Percentiles rank a stretch among this genome's conserved stretches.
phyloP scores from a whole-genome alignment of 257 asterid species.

The Nicotiana otophora region DNA sequence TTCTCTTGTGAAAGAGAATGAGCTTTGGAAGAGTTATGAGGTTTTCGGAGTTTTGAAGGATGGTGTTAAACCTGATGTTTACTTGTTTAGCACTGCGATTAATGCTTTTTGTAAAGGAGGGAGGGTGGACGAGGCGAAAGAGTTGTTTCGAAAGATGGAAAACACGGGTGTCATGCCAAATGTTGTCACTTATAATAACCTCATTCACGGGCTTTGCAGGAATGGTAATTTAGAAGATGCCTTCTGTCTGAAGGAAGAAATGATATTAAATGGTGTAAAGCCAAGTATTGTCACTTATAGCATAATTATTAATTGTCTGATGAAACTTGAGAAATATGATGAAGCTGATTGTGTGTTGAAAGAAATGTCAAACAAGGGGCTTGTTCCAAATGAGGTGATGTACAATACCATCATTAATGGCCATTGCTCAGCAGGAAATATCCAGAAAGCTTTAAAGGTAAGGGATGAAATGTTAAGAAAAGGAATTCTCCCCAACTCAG shows the following conservation, averaged over 20 bases:
- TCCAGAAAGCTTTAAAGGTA: conserved; percentile 42
- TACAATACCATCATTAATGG: conserved; percentile 75
- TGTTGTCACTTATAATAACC: conserved; percentile 68
- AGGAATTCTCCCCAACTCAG: conserved; percentile 51
- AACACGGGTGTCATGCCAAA: conserved; percentile 53
- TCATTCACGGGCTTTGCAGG: conserved; percentile 67
- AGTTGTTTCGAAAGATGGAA: conserved; percentile 59
- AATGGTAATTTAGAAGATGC: conserved; percentile 50
- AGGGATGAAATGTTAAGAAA: conserved; percentile 53
- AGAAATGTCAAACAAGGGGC: conserved; percentile 59
- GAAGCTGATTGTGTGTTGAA: conserved; percentile 53
- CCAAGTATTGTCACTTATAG: conserved; percentile 66
- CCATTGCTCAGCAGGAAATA: conserved; percentile 58
- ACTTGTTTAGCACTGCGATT: conserved; percentile 62
- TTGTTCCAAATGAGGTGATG: conserved; percentile 52
- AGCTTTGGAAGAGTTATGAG: conserved; percentile 50
- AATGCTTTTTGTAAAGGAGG: conserved; percentile 68
- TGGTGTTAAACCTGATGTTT: conserved; percentile 55
- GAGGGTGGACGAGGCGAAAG: conserved; percentile 45
- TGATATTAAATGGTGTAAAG: conserved; percentile 52
- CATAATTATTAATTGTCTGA: conserved; percentile 59
- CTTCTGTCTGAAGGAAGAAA: conserved; percentile 51
- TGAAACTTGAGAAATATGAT: conserved; percentile 49
- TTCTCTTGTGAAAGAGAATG: conserved; percentile 60
- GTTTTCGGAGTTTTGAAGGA: conserved; percentile 44